Base-by-base conservation (phyloP, 1,284 basidiomycete species). In the Apiotrichum veenhuisii region DNA sequence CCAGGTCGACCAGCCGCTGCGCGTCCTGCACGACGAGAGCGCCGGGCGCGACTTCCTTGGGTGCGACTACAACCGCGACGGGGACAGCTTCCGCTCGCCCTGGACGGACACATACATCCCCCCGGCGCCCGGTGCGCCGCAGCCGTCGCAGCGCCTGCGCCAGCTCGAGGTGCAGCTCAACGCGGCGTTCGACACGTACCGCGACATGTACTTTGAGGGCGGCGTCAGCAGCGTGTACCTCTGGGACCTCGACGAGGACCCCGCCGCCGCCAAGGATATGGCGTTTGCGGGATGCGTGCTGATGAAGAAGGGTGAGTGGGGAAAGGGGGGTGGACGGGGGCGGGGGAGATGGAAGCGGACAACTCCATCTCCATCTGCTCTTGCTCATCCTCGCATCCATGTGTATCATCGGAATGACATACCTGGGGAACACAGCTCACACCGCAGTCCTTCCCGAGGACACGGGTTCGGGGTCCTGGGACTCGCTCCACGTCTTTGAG, bases 401-500 rank as follows among this genome's bases (percentile, higher is more conserved):
- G n/a, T n/a, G n/a, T n/a, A n/a, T n/a, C n/a, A n/a, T n/a, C n/a
- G n/a, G n/a, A n/a, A n/a, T n/a, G n/a, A n/a, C n/a, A n/a, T 30
- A 30, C 12, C 30, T 30, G 30, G 30, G 30, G 30, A 30, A 12
- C 12, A 30, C 30, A 12, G 49, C 55, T 61, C 20, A 58, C 41
- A 14, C 10, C 11, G 40, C 51, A 59, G 50, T 46, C 18, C 56
- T 64, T n/a, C 54, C 62, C 38, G 52, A 55, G 26, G 62, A 66
- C 2, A n/a, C 22, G 4, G 52, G 48, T 3, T 49, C 56, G 2
- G 72, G 72, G 2, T 86, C 89, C 42, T 99, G 96, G 96, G 94
- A 98, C 75, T 96, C 93, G 5, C 91, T 99, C 59, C 96, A 99
- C 74, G 95, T 98, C 44, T 98, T 99, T 69, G 96, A 98, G 75